Percentiles rank a stretch among this genome's conserved stretches.
Conservation (phyloP, 2,329 filamentous ascomycete genomes). For the Nemania sp. region DNA sequence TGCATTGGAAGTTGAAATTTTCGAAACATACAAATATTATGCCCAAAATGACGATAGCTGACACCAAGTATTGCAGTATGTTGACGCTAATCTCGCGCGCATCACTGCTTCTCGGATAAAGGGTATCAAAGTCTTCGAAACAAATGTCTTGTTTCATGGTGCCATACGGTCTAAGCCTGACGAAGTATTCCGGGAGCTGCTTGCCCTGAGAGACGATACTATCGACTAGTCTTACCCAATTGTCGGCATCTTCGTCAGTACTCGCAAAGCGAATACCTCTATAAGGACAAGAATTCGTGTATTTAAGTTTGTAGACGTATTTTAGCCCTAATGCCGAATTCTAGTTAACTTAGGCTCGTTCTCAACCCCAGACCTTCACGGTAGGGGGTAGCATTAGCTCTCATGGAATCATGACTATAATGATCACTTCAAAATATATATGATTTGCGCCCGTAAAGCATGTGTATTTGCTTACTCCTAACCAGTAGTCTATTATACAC, state of each 20-base stretch:
- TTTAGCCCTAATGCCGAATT: background rate
- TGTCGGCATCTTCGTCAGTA: background rate
- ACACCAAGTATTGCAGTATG: constrained; percentile 63
- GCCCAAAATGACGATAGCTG: too few relatives aligned
- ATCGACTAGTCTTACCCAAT: constrained; percentile 60
- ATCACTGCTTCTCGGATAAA: constrained; percentile 81
- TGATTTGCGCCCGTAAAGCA: too few relatives aligned
- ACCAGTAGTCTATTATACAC: too few relatives aligned
- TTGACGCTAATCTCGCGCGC: constrained; percentile 79
- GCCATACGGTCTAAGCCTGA: constrained; percentile 79
- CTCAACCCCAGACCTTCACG: too few relatives aligned
- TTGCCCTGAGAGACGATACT: constrained; percentile 77
- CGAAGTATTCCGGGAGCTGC: constrained; percentile 81
- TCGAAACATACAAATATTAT: too few relatives aligned
- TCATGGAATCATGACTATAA: too few relatives aligned
- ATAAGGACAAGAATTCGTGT: too few relatives aligned
- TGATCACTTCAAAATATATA: too few relatives aligned
- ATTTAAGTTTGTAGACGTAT: background rate
- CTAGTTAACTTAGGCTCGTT: background rate
- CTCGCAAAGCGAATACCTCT: background rate
- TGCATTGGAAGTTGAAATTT: too few relatives aligned
- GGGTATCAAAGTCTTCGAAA: constrained; percentile 83
- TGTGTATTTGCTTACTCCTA: too few relatives aligned
- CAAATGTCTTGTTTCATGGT: constrained; percentile 89
- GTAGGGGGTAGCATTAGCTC: too few relatives aligned